Conservation (phyloP, 1,139 yeast genomes). For the Candida buenavistaensis region DNA sequence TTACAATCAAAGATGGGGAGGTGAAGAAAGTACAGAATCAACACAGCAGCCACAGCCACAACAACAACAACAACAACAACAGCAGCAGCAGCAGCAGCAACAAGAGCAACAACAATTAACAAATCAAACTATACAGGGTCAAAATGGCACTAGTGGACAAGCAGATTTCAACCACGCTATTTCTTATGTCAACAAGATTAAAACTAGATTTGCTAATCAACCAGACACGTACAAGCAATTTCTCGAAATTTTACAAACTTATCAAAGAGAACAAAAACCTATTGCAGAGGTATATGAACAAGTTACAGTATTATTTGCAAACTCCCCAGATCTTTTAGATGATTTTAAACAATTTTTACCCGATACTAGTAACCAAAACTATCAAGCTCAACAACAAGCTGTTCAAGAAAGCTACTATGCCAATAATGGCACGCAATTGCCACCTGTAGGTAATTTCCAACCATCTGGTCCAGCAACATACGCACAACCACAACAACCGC, state of each 20-base stretch:
- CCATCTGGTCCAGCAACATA: conserved; percentile 47
- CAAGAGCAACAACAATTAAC: conserved; percentile 14
- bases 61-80: conserved; percentile 20
- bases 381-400: conserved; percentile 16
- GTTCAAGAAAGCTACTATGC: conserved; percentile 18
- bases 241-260: conserved; percentile 91
- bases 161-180: conserved; percentile 97
- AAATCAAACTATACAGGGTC: conserved; percentile 21
- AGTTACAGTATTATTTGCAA: conserved; percentile 83
- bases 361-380: conserved; percentile 62
- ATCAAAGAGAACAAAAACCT: conserved; percentile 94
- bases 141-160: conserved; percentile 62
- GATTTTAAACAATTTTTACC: conserved; percentile 96
- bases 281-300: conserved; percentile 93
- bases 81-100: conserved; percentile 15
- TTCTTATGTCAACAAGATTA: conserved; percentile 91
- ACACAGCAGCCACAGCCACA: conserved; percentile 16
- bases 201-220: conserved; percentile 88
- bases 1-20: conserved; percentile 27
- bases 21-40: conserved; percentile 13
- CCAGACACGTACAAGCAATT: conserved; percentile 96
- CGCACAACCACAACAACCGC: conserved; percentile 10
- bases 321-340: conserved; percentile 91
- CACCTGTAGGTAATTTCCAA: conserved; percentile 95
- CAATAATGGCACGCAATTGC: conserved; percentile 56